A percentile compares a stretch with the other conserved stretches of the same genome.
Conservation (phyloP, 805 yeast species). For the Barnettozyma salicaria region DNA sequence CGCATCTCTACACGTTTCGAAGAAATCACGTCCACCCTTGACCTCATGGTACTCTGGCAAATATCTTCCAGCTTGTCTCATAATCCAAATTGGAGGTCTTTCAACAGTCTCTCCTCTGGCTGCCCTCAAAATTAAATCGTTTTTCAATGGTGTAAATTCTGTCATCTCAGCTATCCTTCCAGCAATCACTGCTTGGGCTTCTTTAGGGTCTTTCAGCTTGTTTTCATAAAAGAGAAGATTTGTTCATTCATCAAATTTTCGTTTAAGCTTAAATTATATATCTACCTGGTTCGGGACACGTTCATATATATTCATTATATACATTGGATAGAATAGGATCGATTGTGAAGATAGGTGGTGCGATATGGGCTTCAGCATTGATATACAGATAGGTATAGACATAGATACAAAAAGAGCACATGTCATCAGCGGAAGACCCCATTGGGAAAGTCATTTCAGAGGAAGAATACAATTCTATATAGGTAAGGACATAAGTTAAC, state of each 20-base stretch:
- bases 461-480: too few species aligned
- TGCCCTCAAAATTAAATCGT: conserved; percentile 87
- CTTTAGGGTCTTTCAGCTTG: not conserved
- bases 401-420: too few species aligned
- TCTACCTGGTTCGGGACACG: not conserved
- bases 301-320: not conserved
- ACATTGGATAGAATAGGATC: not conserved
- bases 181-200: too few species aligned
- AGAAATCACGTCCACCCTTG: conserved; percentile 81
- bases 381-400: too few species aligned
- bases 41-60: conserved; percentile 86
- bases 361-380: too few species aligned
- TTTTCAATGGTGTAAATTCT: conserved; percentile 70
- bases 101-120: conserved; percentile 85
- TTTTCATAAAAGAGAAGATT: not conserved
- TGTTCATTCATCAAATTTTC: too few species aligned
- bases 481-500: not conserved
- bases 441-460: too few species aligned
- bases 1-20: conserved; percentile 91
- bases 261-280: not conserved
- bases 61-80: conserved; percentile 98
- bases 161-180: conserved; percentile 7
- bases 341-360: too few species aligned
- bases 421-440: too few species aligned
- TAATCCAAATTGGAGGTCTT: conserved; percentile 96